Percentiles rank a stretch among this genome's conserved stretches.
These are phyloP conservation scores for Boletus fagicola DNA, from an alignment of 768 basidiomycete genomes.

Conservation along the genomic window DNA sequence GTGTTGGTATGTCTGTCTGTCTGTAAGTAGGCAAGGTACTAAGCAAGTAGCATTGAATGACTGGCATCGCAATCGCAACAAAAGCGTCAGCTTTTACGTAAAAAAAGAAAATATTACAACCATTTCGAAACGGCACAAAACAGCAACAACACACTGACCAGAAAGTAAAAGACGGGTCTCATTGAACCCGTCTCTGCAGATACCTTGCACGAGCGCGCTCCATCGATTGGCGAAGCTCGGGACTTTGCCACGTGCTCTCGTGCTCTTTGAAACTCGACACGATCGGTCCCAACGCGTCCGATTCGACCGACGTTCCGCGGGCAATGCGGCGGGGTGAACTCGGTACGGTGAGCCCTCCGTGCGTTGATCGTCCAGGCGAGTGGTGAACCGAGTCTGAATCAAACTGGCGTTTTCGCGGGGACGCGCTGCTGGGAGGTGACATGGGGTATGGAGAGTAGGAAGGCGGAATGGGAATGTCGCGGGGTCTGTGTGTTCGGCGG, in stretches of 20 bases:
- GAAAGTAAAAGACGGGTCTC: neutral
- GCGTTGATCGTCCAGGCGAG: conserved; percentile 24
- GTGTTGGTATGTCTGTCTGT: neutral
- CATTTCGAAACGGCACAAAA: neutral
- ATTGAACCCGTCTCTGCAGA: conserved; percentile 19
- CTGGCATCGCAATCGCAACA: neutral
- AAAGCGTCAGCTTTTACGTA: neutral
- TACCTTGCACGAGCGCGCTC: conserved; percentile 53
- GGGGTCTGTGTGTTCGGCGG: conserved; percentile 22
- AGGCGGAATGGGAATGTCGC: conserved; percentile 28
- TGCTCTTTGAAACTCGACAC: conserved; percentile 43
- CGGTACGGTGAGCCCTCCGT: conserved; percentile 11
- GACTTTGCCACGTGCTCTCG: conserved; percentile 53
- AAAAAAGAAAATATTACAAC: neutral
- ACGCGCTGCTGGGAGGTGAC: conserved; percentile 31
- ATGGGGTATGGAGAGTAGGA: conserved; percentile 28
- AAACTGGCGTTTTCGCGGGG: conserved; percentile 37
- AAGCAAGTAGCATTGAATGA: neutral
- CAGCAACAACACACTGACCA: neutral
- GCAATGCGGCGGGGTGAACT: conserved; percentile 15
- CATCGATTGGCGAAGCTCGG: conserved; percentile 70
- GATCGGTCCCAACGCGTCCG: conserved; percentile 25
- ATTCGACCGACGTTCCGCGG: conserved; percentile 38
- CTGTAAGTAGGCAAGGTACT: neutral
- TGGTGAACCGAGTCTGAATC: conserved; percentile 21